These are phyloP conservation scores for Stellera chamaejasme DNA, from an alignment of 345 rosid species.

Conservation along the genomic window DNA sequence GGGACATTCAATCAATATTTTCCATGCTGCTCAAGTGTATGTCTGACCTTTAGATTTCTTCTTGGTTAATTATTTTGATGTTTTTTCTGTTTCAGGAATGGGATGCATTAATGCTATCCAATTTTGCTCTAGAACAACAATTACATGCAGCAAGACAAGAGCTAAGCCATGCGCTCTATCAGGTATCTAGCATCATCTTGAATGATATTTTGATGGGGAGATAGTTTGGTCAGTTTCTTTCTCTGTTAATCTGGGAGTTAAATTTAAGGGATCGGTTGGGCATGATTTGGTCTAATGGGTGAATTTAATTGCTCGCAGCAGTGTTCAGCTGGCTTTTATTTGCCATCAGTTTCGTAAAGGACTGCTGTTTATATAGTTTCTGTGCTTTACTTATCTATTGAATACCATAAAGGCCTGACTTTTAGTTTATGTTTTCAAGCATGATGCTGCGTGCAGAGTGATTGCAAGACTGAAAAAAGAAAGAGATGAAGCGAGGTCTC, in stretches of 20 bases:
- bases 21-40: too few species aligned
- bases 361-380: neutral
- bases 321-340: neutral
- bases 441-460: slow-evolving; percentile 99
- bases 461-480: slow-evolving; percentile 96
- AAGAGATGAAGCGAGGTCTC: slow-evolving; percentile 80
- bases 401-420: neutral
- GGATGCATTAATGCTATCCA: slow-evolving; percentile 93
- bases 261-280: too few species aligned
- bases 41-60: neutral
- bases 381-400: neutral
- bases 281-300: too few species aligned
- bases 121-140: slow-evolving; percentile 95
- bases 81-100: slow-evolving; percentile 58
- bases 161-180: slow-evolving; percentile 93
- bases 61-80: slow-evolving; percentile 5
- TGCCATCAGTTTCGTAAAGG: neutral
- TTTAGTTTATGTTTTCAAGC: slow-evolving; percentile 36
- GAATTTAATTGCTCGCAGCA: too few species aligned
- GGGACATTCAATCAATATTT: too few species aligned
- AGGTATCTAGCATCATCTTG: slow-evolving; percentile 36
- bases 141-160: slow-evolving; percentile 95
- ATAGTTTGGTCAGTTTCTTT: too few species aligned
- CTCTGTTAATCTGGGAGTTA: too few species aligned
- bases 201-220: too few species aligned